Conservation (phyloP, 2,329 filamentous ascomycete species). For the Diaporthe batatas region DNA sequence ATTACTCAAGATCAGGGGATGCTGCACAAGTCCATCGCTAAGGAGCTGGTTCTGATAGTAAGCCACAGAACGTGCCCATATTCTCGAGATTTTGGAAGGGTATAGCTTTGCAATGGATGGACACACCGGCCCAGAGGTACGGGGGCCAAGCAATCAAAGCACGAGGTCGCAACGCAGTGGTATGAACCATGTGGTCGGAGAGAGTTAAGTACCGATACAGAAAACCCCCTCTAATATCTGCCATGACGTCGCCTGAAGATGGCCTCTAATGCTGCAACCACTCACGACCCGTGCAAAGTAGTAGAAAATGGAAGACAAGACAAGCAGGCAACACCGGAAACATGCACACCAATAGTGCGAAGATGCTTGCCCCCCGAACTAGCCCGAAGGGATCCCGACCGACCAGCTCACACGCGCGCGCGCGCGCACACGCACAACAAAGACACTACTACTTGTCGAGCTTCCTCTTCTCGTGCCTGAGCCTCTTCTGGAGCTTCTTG, state of each 20-base stretch:
- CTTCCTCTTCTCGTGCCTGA: constrained; percentile 88
- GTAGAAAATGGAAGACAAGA: no score
- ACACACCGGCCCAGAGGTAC: neutral
- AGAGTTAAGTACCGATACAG: constrained; percentile 28
- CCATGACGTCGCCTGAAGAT: constrained; percentile 2
- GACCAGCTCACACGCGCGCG: neutral
- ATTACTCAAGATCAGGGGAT: neutral
- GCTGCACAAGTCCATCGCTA: neutral
- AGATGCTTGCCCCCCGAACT: neutral
- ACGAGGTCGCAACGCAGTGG: neutral
- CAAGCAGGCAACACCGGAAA: constrained; percentile 5
- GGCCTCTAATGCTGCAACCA: constrained; percentile 36
- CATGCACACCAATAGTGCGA: neutral
- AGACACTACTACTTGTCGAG: constrained; percentile 67
- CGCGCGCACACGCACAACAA: neutral
- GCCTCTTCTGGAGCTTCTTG: constrained; percentile 98
- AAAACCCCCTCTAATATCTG: constrained; percentile 31
- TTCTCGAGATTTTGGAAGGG: no score
- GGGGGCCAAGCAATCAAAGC: neutral
- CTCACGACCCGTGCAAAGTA: neutral
- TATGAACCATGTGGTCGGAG: neutral
- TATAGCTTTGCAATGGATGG: neutral
- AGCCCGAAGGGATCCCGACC: neutral
- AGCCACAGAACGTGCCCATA: neutral
- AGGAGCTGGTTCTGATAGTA: neutral